Base-by-base conservation (phyloP, 129 eudicot genomes). In the Helianthus tuberosus region DNA sequence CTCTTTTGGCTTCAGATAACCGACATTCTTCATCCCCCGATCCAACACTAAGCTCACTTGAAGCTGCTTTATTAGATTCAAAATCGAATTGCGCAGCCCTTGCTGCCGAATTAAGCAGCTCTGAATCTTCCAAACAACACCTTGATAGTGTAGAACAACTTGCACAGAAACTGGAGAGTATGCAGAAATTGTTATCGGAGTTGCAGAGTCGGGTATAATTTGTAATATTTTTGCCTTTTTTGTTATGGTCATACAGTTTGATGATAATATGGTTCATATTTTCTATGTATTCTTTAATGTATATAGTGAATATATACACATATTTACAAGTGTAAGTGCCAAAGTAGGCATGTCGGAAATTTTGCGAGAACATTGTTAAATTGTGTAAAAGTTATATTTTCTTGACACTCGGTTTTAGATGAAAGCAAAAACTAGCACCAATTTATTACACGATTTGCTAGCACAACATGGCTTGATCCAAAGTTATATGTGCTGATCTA, bases 71-170 rank as follows among this genome's bases (percentile, higher is more conserved):
- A 46, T 68, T 73, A 71, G 95, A 89, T 49, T 74, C 98, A 38
- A 83, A 84, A 79, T 71, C 90, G 35, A 75, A 76, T 11, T 93
- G 97, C 77, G 84, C 85, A 64, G 83, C 89, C 75, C 93, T 93
- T 52, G 74, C 77, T 15, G 49, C 85, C 13, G 73, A 62, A 59
- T 49, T 84, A 29, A 71, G 73, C 64, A 29, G 32, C 35, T 76
- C 84, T 6, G 86, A 74, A 74, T 77, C 89, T 58, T 78, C 91
- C 15, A 38, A 66, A 7, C 81, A 76, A 55, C 89, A 84, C 66
- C 77, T 86, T 72, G 81, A 65, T 73, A 72, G 73, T 17, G 86
- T 88, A 44, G 79, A 81, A 77, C 80, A 88, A 65, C 89, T 93
- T 57, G 67, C 70, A 58, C 85, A 72, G 79, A 84, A 88, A 79